These are phyloP conservation scores for Phytophthora agathidicida DNA, from an alignment of 352 stramenopile genomes.

Conservation along the genomic window DNA sequence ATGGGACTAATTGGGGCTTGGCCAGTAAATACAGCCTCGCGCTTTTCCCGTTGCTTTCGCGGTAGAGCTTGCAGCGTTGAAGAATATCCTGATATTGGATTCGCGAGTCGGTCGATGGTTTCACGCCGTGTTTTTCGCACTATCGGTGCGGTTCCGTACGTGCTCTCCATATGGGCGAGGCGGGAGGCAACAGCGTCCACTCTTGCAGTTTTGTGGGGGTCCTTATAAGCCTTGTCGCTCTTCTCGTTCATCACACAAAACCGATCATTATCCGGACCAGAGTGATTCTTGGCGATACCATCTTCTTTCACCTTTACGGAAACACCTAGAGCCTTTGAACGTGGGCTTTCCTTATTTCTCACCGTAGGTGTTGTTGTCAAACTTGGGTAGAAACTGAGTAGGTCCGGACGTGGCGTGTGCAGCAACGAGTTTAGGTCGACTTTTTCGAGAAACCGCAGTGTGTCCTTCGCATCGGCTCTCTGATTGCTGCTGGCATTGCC, in stretches of 20 bases:
- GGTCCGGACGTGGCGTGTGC: constrained; percentile 60
- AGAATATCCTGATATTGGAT: constrained; percentile 71
- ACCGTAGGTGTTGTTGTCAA: neutral
- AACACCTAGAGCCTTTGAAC: neutral
- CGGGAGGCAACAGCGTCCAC: constrained; percentile 22
- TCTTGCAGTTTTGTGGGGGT: constrained; percentile 1
- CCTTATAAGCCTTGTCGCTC: neutral
- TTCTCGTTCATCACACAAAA: constrained; percentile 5
- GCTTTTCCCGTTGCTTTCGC: constrained; percentile 54
- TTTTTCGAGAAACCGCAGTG: constrained; percentile 61
- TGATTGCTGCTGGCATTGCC: constrained; percentile 2
- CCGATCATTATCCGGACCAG: neutral
- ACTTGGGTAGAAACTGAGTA: constrained; percentile 48
- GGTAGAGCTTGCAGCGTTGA: constrained; percentile 72
- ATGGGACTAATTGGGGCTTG: constrained; percentile 17
- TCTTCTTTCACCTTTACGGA: neutral
- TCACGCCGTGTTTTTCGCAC: constrained; percentile 57
- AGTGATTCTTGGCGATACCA: neutral
- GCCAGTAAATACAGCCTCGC: constrained; percentile 37
- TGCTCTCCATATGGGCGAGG: constrained; percentile 63
- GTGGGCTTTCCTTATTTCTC: constrained; percentile 1
- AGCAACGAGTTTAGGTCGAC: constrained; percentile 70
- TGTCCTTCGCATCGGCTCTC: constrained; percentile 16
- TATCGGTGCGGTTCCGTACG: constrained; percentile 59
- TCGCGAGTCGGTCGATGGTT: constrained; percentile 67